Conservation (phyloP, 768 basidiomycete species). For the Leucocoprinus sp. region DNA sequence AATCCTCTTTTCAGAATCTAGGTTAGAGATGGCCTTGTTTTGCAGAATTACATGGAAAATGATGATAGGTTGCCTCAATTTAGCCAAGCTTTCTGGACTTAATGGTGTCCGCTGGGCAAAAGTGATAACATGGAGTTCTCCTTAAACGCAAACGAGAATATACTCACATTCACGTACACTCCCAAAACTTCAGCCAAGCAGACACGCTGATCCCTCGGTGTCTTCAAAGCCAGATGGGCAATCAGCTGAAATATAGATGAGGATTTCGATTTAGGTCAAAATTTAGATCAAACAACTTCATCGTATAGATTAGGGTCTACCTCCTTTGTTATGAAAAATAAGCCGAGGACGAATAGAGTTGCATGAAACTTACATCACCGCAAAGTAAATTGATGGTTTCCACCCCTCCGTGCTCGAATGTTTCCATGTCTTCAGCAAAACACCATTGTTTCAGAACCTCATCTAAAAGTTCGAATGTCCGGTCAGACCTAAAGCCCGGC, state of each 20-base stretch:
- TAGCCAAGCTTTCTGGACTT: conserved; percentile 35
- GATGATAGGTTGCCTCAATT: conserved; percentile 54
- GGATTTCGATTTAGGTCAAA: not conserved
- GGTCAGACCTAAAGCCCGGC: conserved; percentile 14
- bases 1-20: not conserved
- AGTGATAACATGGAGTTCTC: not conserved
- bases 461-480: conserved; percentile 52
- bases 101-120: conserved; percentile 45
- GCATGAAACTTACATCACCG: conserved; percentile 38
- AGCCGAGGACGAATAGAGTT: not conserved
- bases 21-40: not conserved
- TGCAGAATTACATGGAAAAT: conserved; percentile 52
- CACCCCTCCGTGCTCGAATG: conserved; percentile 56
- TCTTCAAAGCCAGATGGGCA: conserved; percentile 50
- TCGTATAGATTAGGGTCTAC: conserved; percentile 52
- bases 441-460: conserved; percentile 59
- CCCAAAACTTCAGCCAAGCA: conserved; percentile 46
- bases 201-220: conserved; percentile 46
- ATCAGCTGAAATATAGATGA: conserved; percentile 39
- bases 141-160: not conserved
- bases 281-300: conserved; percentile 35
- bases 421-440: conserved; percentile 56
- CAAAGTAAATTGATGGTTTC: conserved; percentile 50
- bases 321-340: conserved; percentile 26
- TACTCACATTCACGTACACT: conserved; percentile 52